Percentiles rank a stretch among this genome's conserved stretches.
phyloP scores from a whole-genome alignment of 345 rosid species.

The Eutrema yunnanense region DNA sequence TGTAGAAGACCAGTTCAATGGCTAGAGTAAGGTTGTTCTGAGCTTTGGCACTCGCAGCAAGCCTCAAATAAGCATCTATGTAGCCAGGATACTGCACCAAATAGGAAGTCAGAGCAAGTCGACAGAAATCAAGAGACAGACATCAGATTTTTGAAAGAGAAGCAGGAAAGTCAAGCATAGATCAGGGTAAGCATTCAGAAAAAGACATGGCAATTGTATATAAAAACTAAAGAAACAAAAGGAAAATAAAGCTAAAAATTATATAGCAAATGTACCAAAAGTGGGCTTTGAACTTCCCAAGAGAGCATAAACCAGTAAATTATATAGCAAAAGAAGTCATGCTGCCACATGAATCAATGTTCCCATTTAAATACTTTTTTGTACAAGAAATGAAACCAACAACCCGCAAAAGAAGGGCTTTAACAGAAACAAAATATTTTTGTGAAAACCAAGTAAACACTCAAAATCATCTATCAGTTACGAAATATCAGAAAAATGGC shows the following conservation, averaged over 20 bases:
- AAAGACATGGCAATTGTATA: not conserved
- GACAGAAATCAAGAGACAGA: not conserved
- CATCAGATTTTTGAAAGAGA: not conserved
- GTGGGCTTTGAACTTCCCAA: not conserved
- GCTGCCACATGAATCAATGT: not conserved
- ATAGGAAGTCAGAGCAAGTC: slow-evolving; percentile 6
- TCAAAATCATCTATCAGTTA: not conserved
- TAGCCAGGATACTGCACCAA: slow-evolving; percentile 77
- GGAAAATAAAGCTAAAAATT: not conserved
- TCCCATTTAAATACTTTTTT: not conserved
- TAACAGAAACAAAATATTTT: not conserved
- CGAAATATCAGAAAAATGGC: not conserved
- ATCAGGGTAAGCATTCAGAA: slow-evolving; percentile 2
- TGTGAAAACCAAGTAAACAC: not conserved
- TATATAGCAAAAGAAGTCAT: not conserved
- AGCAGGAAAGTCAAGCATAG: slow-evolving; percentile 5
- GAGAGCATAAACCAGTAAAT: not conserved
- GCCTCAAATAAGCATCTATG: slow-evolving; percentile 89
- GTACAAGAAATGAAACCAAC: not conserved
- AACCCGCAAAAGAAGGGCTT: not conserved
- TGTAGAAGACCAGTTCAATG: slow-evolving; percentile 78
- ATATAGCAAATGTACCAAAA: not conserved
- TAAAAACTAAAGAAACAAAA: not conserved
- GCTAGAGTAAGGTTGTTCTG: slow-evolving; percentile 83
- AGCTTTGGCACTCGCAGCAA: slow-evolving; percentile 86